Conservation (phyloP, 225 moss, liverwort and hornwort species). For the Sphagnum contortum region DNA sequence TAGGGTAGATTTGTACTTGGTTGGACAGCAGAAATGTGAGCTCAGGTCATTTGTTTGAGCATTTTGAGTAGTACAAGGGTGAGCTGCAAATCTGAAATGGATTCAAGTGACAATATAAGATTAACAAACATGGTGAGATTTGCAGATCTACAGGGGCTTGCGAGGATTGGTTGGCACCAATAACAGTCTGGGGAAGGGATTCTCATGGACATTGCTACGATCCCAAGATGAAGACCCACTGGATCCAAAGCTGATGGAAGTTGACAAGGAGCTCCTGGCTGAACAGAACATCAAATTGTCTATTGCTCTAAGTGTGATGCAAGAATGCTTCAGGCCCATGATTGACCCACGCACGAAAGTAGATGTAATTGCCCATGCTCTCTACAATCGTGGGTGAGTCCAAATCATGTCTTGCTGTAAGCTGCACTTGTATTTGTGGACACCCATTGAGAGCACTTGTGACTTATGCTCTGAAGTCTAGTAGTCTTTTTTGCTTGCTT, state of each 20-base stretch:
- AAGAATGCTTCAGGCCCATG: slow-evolving; percentile 96
- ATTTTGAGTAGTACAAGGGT: too few relatives aligned
- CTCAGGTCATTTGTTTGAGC: too few relatives aligned
- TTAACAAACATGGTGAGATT: background rate
- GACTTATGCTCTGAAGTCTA: too few relatives aligned
- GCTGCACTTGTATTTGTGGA: background rate
- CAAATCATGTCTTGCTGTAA: background rate
- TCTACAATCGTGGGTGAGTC: slow-evolving; percentile 80
- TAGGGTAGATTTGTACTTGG: too few relatives aligned
- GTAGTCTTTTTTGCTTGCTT: too few relatives aligned
- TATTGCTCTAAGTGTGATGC: slow-evolving; percentile 88
- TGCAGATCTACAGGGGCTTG: slow-evolving; percentile 69
- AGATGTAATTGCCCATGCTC: slow-evolving; percentile 75
- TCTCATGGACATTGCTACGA: slow-evolving; percentile 74
- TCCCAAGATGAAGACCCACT: slow-evolving; percentile 59
- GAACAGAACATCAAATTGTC: slow-evolving; percentile 84
- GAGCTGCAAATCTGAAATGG: too few relatives aligned
- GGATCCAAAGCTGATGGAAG: slow-evolving; percentile 25
- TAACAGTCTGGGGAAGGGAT: slow-evolving; percentile 55
- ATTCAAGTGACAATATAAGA: too few relatives aligned
- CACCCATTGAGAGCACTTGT: background rate
- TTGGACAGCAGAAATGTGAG: too few relatives aligned
- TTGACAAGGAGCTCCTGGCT: slow-evolving; percentile 57
- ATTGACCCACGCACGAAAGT: slow-evolving; percentile 85
- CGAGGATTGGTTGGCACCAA: slow-evolving; percentile 60